Evolutionary conservation across 139 green algal genomes (phyloP).

Genomic region (Auxenochlorella protothecoides): DNA sequence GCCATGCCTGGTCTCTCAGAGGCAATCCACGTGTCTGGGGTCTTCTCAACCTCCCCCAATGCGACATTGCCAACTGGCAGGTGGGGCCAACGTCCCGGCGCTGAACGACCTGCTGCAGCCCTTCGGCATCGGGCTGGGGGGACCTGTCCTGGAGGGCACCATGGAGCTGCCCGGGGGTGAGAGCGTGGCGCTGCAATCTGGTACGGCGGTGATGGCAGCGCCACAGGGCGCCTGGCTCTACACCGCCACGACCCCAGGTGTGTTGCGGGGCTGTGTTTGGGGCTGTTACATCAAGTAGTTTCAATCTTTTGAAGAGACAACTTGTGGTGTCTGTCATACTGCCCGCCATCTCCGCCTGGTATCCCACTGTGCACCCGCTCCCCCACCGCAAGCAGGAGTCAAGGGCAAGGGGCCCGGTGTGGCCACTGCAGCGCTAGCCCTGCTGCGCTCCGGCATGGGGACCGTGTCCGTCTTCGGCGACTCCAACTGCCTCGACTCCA

Average conservation of each 20-base stretch:
- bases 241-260: too few relatives aligned
- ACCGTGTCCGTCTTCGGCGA: slow-evolving; percentile 71
- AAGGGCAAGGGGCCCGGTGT: slow-evolving; percentile 5
- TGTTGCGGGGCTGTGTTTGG: neutral
- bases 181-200: too few relatives aligned
- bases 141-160: too few relatives aligned
- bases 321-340: neutral
- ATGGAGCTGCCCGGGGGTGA: too few relatives aligned
- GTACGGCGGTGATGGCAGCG: too few relatives aligned
- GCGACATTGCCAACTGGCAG: slow-evolving; percentile 10
- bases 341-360: neutral
- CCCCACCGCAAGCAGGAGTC: neutral
- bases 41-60: too few relatives aligned
- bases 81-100: slow-evolving; percentile 91
- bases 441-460: slow-evolving; percentile 38
- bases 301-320: neutral
- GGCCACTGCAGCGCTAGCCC: slow-evolving; percentile 24
- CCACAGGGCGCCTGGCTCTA: too few relatives aligned
- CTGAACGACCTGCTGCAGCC: slow-evolving; percentile 88
- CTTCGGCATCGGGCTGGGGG: slow-evolving; percentile 41
- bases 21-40: too few relatives aligned
- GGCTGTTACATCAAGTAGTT: too few relatives aligned
- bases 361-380: neutral
- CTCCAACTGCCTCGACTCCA: slow-evolving; percentile 89
- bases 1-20: too few relatives aligned